Evolutionary conservation across 805 yeast species (phyloP).

Genomic region (Yamadazyma ubonensis): DNA sequence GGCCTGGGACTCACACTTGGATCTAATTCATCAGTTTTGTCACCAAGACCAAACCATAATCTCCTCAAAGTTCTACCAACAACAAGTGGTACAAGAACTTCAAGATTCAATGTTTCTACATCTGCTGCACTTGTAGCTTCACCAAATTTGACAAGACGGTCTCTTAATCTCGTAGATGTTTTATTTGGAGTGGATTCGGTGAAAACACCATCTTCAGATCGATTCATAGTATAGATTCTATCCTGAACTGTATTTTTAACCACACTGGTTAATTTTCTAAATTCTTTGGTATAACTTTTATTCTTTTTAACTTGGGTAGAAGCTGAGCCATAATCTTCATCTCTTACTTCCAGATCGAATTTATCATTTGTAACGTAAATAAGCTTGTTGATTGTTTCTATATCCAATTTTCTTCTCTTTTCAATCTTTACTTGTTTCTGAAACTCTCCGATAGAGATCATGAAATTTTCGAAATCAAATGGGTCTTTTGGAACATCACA

Average conservation of each 20-base stretch:
- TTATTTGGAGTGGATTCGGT: conserved; percentile 11
- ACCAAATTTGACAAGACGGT: conserved; percentile 34
- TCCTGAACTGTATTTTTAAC: conserved; percentile 77
- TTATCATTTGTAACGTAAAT: conserved; percentile 36
- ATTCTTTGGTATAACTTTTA: conserved; percentile 38
- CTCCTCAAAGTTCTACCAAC: conserved; percentile 34
- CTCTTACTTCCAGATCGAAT: conserved; percentile 5
- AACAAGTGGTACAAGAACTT: conserved; percentile 30
- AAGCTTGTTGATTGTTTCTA: conserved; percentile 45
- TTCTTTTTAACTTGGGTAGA: conserved; percentile 22
- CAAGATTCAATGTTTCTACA: conserved; percentile 42
- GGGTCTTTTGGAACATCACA: conserved; percentile 78
- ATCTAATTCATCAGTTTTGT: conserved; percentile 1
- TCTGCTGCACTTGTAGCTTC: conserved; percentile 36
- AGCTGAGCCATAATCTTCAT: neutral
- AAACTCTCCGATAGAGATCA: conserved; percentile 67
- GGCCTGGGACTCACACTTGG: neutral
- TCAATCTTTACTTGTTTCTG: conserved; percentile 67
- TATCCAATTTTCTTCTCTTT: conserved; percentile 54
- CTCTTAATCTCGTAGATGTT: conserved; percentile 25
- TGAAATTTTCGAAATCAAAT: conserved; percentile 68
- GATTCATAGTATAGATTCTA: conserved; percentile 28
- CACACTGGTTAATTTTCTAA: conserved; percentile 56
- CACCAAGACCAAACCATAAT: conserved; percentile 30
- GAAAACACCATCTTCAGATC: conserved; percentile 18